phyloP scores from a whole-genome alignment of 257 asterid genomes.

The Solanum infundibuliforme region DNA sequence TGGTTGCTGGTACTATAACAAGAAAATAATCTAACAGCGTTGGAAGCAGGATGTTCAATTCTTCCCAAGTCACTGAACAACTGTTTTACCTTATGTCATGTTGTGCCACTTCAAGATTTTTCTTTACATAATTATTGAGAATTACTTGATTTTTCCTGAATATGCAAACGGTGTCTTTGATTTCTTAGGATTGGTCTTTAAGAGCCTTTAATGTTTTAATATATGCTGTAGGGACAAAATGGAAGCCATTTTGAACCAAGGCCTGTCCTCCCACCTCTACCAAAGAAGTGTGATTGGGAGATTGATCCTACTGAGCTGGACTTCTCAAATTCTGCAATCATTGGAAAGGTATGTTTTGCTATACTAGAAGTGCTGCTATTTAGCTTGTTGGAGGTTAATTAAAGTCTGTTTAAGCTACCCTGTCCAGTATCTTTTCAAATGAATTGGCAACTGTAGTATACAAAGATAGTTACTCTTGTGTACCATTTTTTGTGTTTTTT shows the following conservation, averaged over 20 bases:
- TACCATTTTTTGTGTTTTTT: background rate
- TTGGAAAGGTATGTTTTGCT: constrained; percentile 65
- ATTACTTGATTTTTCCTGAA: background rate
- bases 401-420: background rate
- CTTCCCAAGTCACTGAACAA: background rate
- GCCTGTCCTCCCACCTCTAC: constrained; percentile 83
- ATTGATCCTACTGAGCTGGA: constrained; percentile 85
- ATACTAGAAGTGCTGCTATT: background rate
- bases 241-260: constrained; percentile 98
- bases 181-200: background rate
- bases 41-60: background rate
- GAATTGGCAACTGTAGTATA: background rate
- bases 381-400: background rate
- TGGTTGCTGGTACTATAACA: background rate
- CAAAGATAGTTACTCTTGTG: background rate
- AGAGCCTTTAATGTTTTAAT: background rate
- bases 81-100: background rate
- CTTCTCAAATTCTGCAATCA: constrained; percentile 55
- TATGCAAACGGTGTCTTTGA: background rate
- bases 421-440: background rate
- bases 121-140: background rate
- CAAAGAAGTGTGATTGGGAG: constrained; percentile 99
- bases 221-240: constrained; percentile 68
- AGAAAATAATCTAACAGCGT: background rate
- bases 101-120: background rate